Base-by-base conservation (phyloP, 2,329 filamentous ascomycete genomes). In the Epichloe coenophiala region DNA sequence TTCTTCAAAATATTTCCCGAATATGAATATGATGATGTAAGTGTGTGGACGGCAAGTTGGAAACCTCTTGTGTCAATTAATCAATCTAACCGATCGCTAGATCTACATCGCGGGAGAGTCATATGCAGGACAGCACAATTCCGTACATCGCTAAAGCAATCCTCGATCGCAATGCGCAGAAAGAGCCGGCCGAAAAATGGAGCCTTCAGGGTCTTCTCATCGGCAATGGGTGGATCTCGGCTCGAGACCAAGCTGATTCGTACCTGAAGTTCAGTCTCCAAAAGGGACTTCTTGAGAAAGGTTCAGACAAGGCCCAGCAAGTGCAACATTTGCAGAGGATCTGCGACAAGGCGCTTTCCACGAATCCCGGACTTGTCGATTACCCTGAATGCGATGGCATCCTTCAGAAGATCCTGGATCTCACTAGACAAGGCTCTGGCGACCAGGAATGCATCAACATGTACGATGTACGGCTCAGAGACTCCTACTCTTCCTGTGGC, bases 221-320 rank as follows among this genome's bases (percentile, higher is more conserved):
- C 54, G 94, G 94, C 50, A 99, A 98, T 64, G 93, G 91, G 39
- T 99, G 94, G 93, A 91, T 98, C 49, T 86, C 90, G 2, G 90
- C 91, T 1, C 72, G 73, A 7, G 87, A 96, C 46, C 93, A 99
- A 65, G 98, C 97, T 65, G 82, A 84, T 33, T 76, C 91, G 0
- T 96, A 96, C 63, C 72, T 96, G 9, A 77, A 83, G 33, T 97
- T 81, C 60, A 84, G 86, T 42, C 88, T 93, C 64, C 78, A 90
- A 53, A 81, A 82, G 61, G 83, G 81, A 9, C 66, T 98, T 19
- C 68, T 97, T 39, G 63, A 82, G 56, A 79, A 81, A 59, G 84
- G 78, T 27, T 84, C 80, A 3, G 75, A 83, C 4, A 62, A 71
- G 8, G 81, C 82, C 35, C 76, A 79, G 57, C 71, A 77, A 49